Base-by-base conservation (phyloP, 2,329 filamentous ascomycete genomes). In the Ophiosphaerella narmari region DNA sequence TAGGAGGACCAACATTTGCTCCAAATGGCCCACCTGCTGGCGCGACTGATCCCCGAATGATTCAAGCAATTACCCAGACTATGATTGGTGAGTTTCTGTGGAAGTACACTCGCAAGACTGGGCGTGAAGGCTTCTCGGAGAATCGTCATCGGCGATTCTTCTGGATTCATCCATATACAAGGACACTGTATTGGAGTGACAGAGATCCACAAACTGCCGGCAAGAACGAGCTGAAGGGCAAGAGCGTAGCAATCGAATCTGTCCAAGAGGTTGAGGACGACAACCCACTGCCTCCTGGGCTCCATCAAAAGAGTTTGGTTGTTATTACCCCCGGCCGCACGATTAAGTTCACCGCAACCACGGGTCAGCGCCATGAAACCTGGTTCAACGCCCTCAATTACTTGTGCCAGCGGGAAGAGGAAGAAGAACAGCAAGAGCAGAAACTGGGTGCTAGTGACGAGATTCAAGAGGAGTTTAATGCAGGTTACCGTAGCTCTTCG, bases 31-130 rank as follows among this genome's bases (percentile, higher is more conserved):
- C 94, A 52, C 84, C 85, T 8, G 79, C 86, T 21, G 66, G 69
- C 16, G 83, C 84, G 56, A 96, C 91, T 5, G 94, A 99, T 75
- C 93, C 93, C 55, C 89, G 93, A 63, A 97, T 99, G 91, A 97
- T 99, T 62, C 91, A 97, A 77, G 94, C 94, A 41, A 97, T 99
- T 59, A 99, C 94, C 2, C 93, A 99, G 75, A 97, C 94, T 14
- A 99, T 99, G 94, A 97, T 99, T 68, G 94, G 94, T 48, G 94
- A 99, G 73, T 97, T 93, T 73, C 80, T 99, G 35, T 99, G 94
- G 94, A 99, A 99, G 74, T 99, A 99, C 75, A 99, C 94, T 0
- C 88, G 94, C 65, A 96, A 94, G 77, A 82, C 92, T 52, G 92
- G 91, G n/a, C 87, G 93, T 21, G 89, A 86, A 46, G 89, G 91